Percentiles rank a stretch among this genome's conserved stretches.
Evolutionary conservation across 208 protist genomes (phyloP).

Genomic region (Naegleria gruberi): DNA sequence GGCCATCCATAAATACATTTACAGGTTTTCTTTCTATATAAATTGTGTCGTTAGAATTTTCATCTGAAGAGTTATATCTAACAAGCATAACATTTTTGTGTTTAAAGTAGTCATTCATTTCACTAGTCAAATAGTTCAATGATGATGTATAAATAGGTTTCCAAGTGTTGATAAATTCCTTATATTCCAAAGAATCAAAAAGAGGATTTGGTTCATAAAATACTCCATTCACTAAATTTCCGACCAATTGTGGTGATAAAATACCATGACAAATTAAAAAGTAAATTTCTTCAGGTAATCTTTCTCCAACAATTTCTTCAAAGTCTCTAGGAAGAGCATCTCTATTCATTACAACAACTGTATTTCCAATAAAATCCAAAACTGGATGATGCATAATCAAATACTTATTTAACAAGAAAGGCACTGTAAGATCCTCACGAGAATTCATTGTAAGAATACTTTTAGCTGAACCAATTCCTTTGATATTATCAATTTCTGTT

Average conservation of each 20-base stretch:
- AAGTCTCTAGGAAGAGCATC: neutral
- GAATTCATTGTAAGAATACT: neutral
- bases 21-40: neutral
- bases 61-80: neutral
- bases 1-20: neutral
- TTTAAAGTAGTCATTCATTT: neutral
- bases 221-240: neutral
- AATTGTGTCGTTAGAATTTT: neutral
- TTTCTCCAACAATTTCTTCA: neutral
- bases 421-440: neutral
- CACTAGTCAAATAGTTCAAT: neutral
- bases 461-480: neutral
- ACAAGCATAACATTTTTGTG: neutral
- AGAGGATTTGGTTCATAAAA: neutral
- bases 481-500: neutral
- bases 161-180: neutral
- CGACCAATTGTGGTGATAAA: neutral
- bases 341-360: neutral
- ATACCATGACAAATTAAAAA: neutral
- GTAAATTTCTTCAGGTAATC: conserved; percentile 1
- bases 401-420: neutral
- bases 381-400: neutral
- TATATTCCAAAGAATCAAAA: neutral
- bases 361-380: neutral
- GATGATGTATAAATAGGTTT: neutral